Evolutionary conservation across 2,329 filamentous ascomycete species (phyloP).

Genomic region (Microcyclospora pomicola): DNA sequence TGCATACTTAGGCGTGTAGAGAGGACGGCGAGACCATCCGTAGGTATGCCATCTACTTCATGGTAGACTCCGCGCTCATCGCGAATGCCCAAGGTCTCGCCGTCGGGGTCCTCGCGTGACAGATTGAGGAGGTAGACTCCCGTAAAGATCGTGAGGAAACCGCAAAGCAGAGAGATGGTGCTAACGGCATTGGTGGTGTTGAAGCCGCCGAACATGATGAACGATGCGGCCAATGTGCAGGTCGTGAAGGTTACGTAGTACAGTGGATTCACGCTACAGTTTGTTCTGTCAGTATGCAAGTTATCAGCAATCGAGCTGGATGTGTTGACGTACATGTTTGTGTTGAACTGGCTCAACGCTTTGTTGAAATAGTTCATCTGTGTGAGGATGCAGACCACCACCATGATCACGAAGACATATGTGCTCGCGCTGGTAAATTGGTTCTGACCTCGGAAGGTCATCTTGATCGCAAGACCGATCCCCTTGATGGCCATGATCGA

Average conservation of each 20-base stretch:
- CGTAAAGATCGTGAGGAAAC: conserved; percentile 88
- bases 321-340: conserved; percentile 64
- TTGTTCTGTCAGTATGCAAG: background rate
- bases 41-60: conserved; percentile 66
- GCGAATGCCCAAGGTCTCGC: conserved; percentile 46
- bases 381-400: conserved; percentile 82
- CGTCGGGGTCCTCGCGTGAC: conserved; percentile 82
- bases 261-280: conserved; percentile 69
- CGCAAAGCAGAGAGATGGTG: conserved; percentile 80
- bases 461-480: conserved; percentile 92
- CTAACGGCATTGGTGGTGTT: conserved; percentile 87
- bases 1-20: conserved; percentile 93
- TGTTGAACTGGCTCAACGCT: conserved; percentile 88
- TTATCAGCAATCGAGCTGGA: background rate
- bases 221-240: conserved; percentile 82
- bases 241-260: conserved; percentile 98
- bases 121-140: conserved; percentile 93
- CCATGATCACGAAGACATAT: conserved; percentile 93
- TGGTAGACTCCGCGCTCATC: conserved; percentile 22
- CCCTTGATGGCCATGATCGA: conserved; percentile 99
- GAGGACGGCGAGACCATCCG: conserved; percentile 77
- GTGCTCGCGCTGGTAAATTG: conserved; percentile 92
- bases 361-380: conserved; percentile 99
- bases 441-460: conserved; percentile 85
- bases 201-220: conserved; percentile 91